Evolutionary conservation across 2,329 filamentous ascomycete genomes (phyloP).

Genomic region (Cyphellophora europaea): DNA sequence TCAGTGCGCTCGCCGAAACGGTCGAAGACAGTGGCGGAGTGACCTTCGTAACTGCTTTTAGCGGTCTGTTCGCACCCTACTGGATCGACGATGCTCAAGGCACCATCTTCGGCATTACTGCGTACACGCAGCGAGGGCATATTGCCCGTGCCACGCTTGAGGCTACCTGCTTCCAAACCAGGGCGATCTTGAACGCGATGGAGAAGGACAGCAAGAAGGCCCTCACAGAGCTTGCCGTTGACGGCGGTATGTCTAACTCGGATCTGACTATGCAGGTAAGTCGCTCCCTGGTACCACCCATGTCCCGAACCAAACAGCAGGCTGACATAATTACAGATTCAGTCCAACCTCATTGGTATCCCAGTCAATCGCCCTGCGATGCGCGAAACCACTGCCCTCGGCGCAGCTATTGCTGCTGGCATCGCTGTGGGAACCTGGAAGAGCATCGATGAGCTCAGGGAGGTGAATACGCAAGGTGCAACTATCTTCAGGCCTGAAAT

Average conservation of each 20-base stretch:
- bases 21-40: conserved; percentile 73
- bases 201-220: conserved; percentile 71
- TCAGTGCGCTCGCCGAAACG: conserved; percentile 54
- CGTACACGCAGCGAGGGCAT: conserved; percentile 75
- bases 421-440: conserved; percentile 73
- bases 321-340: conserved; percentile 26
- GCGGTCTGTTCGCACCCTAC: conserved; percentile 82
- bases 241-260: conserved; percentile 83
- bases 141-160: conserved; percentile 84
- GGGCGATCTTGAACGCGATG: conserved; percentile 87
- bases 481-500: conserved; percentile 63
- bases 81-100: conserved; percentile 92
- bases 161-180: conserved; percentile 86
- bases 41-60: conserved; percentile 83
- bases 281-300: conserved; percentile 11
- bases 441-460: conserved; percentile 61
- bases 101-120: conserved; percentile 77
- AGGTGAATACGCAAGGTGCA: conserved; percentile 61
- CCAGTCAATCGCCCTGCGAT: conserved; percentile 76
- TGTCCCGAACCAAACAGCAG: conserved; percentile 39
- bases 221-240: conserved; percentile 67
- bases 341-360: conserved; percentile 78
- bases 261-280: conserved; percentile 74
- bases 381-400: conserved; percentile 83
- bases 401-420: conserved; percentile 82